Conservation (phyloP, 1,284 basidiomycete genomes). For the Hypsizygus ulmarius region DNA sequence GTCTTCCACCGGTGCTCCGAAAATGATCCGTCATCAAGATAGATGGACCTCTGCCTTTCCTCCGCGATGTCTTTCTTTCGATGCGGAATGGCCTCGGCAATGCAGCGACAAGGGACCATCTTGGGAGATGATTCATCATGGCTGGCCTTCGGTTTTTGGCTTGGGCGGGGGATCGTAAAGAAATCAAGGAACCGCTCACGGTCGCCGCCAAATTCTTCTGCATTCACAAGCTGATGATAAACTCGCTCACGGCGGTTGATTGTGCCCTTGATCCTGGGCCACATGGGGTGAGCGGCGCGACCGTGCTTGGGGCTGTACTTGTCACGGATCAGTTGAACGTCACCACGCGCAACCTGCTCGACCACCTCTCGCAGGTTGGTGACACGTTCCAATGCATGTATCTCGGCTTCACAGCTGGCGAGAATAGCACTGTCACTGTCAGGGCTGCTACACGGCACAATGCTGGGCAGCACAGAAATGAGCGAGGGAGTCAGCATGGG, state of each 20-base stretch:
- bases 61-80: slow-evolving; percentile 3
- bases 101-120: neutral
- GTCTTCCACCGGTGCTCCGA: neutral
- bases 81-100: slow-evolving; percentile 3
- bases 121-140: neutral
- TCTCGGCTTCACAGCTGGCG: neutral
- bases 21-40: neutral
- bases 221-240: neutral
- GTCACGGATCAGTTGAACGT: neutral
- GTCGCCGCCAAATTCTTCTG: neutral
- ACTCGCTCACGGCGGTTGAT: slow-evolving; percentile 1
- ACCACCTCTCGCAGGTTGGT: neutral
- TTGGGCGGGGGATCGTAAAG: neutral
- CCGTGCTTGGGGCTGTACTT: slow-evolving; percentile 4
- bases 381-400: neutral
- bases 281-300: neutral
- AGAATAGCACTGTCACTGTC: neutral
- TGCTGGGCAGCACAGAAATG: too few species aligned
- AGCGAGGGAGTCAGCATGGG: too few species aligned
- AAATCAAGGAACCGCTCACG: slow-evolving; percentile 1
- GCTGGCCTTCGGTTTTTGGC: neutral
- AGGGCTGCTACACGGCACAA: too few species aligned
- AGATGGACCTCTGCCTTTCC: neutral
- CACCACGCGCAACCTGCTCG: slow-evolving; percentile 2
- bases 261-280: slow-evolving; percentile 4